Evolutionary conservation across 306 rosid species (phyloP), one percentile per base, ranked within the genome.

Genomic region (Cicer pinnatifidum): DNA sequence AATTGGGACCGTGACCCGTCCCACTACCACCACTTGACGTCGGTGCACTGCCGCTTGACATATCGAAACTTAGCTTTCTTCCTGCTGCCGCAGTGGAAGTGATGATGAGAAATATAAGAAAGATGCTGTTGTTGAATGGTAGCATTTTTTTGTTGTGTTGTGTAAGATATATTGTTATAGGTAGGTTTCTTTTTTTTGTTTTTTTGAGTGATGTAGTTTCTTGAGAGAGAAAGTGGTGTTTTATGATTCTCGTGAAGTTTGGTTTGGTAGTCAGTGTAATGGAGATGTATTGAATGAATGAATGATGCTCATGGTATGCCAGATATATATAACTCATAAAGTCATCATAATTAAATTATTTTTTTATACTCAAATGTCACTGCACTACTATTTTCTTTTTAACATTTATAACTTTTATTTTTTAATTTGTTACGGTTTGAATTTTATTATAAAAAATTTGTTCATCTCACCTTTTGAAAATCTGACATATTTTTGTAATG

Each of bases 1-100:
- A 90, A 12, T 87, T 87, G 0, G 97, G 82, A 2, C 93, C 95
- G 17, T 84, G 95, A 9, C 84, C 96, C 0, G 97, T 84, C 13
- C 98, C 97, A 1, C 77, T 77, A 0, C 63, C 90, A 4, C 97
- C 92, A 23, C 3, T 23, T 23, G 33, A 23, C 0, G 60, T 82
- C 5, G 92, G 91, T 1, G 85, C 82, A 0, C 46, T 81, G 1
- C 84, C 70, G 3, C 69, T 51, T 17, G 82, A 20, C 86, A 56
- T 83, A 8, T 81, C 86, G 0, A 28, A 35, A 11, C 8, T 53
- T 35, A 57, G 80, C 73, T 79, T 81, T 65, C 84, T 82, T 57
- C 76, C 77, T 5, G 75, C 63, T 4, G 50, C 16, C 3, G 9
- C 16, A 1, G 60, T 47, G 72, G 61, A 45, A 48, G 76, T 39